Percentiles rank a stretch among this genome's conserved stretches.
These are phyloP conservation scores for Coniella lustricola DNA, from an alignment of 2,329 filamentous ascomycete species.

Conservation along the genomic window DNA sequence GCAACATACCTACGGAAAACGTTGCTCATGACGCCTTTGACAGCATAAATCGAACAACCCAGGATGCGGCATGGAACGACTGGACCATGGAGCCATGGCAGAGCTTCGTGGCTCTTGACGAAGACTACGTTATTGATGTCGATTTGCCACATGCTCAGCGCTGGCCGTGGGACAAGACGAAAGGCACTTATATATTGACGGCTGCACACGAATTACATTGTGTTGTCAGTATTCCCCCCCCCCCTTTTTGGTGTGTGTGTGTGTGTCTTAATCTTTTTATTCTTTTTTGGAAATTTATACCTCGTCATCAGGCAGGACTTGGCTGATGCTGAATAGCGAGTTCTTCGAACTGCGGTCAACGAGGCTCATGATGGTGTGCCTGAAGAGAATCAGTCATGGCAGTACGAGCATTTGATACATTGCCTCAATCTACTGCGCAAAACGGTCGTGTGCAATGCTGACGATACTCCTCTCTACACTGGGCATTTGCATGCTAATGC, in stretches of 20 bases:
- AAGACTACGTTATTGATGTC: constrained; percentile 11
- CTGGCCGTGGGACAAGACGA: constrained; percentile 16
- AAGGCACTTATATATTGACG: constrained; percentile 17
- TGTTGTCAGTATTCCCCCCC: constrained; percentile 10
- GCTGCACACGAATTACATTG: constrained; percentile 18
- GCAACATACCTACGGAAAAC: constrained; percentile 16
- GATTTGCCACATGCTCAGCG: constrained; percentile 15
- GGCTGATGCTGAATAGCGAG: constrained; percentile 1
- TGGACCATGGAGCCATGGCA: constrained; percentile 15
- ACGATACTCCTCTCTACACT: constrained; percentile 17
- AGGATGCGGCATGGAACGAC: constrained; percentile 14
- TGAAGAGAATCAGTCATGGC: constrained; percentile 13
- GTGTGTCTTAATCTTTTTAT: too few relatives aligned
- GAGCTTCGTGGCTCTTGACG: constrained; percentile 16
- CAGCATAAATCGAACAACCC: constrained; percentile 13
- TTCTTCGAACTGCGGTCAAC: constrained; percentile 13
- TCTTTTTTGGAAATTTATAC: too few relatives aligned
- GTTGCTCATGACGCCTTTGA: constrained; percentile 10
- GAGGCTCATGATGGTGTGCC: constrained; percentile 14
- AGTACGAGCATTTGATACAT: constrained; percentile 16
- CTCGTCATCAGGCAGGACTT: too few relatives aligned
- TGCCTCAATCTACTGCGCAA: constrained; percentile 17
- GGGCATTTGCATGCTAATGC: constrained; percentile 15
- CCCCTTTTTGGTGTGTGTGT: too few relatives aligned
- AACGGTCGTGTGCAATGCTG: constrained; percentile 15